These are phyloP conservation scores for Papiliotrema nemorosa DNA, from an alignment of 1,284 basidiomycete species.

Conservation along the genomic window DNA sequence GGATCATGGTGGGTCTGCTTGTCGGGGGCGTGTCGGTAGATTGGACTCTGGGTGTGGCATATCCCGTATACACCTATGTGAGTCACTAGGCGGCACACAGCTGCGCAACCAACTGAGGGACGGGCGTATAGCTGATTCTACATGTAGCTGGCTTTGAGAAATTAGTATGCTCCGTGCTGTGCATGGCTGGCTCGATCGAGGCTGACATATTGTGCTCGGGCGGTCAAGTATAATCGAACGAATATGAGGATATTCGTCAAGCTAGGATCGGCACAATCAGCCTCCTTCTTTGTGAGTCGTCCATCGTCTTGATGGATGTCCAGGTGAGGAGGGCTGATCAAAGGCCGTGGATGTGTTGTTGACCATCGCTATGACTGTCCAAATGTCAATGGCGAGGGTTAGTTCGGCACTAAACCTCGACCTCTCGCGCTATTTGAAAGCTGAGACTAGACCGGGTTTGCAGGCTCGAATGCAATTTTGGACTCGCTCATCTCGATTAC, in stretches of 20 bases:
- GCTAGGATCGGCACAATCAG: neutral
- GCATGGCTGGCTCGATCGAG: neutral
- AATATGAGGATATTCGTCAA: neutral
- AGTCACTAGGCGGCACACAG: neutral
- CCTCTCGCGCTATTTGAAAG: no score
- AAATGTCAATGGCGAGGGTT: neutral
- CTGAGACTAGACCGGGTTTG: slow-evolving; percentile 1
- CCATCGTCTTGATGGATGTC: neutral
- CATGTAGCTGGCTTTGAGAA: neutral
- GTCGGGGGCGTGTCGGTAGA: neutral
- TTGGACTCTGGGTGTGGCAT: neutral
- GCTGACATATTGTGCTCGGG: neutral
- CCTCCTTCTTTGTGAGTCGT: neutral
- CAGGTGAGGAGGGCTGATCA: neutral
- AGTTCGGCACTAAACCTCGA: neutral
- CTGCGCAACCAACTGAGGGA: no score
- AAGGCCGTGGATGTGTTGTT: neutral
- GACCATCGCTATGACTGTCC: neutral
- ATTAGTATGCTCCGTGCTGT: neutral
- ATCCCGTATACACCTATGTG: neutral
- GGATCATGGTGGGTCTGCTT: neutral
- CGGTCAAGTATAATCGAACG: neutral
- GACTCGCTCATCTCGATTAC: neutral
- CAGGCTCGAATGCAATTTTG: neutral
- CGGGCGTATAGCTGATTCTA: neutral